Evolutionary conservation across 495 filamentous ascomycete genomes (phyloP), one percentile per base, ranked within the genome.

Genomic region (Aspergillus panamensis): DNA sequence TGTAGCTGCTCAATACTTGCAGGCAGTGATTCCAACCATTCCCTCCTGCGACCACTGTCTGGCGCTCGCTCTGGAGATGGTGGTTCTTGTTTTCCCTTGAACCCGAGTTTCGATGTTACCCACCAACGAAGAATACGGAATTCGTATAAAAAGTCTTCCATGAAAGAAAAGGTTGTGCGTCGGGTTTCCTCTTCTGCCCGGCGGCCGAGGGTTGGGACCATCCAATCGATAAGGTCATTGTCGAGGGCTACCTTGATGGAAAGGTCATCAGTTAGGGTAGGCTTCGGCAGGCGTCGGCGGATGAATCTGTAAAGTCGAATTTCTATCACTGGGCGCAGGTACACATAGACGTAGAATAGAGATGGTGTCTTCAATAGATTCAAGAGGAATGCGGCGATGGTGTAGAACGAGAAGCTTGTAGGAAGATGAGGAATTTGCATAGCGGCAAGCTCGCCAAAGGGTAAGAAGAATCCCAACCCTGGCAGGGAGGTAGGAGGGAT

Each of bases 151-250:
- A 79, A 61, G 58, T 77, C 75, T 43, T 77, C 63, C 9, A 69
- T 44, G 3, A 77, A 59, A 6, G 72, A 69, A n/a, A 79, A 64
- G 35, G 66, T 72, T 50, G 60, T 65, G n/a, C 76, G 74, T 12
- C 64, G 65, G 53, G 64, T 67, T 55, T 77, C 76, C 53, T 79
- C 73, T 42, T 72, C 70, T 8, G 72, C 64, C 39, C 71, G 66
- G n/a, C 75, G 76, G 1, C 74, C 76, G 17, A 76, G 65, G 3
- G 67, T 70, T 6, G 76, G 76, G 17, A 75, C 69, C 57, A 77
- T 73, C 76, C 76, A 79, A 51, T 77, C 76, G 39, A 79, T 67
- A 14, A 80, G 70, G 43, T 78, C 77, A 55, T 79, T 77, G 32
- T 80, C 77, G 33, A 66, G 69, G 2, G 76, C 77, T 51, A 77